These are phyloP conservation scores for Pseudomicrostroma phylloplanum DNA, from an alignment of 1,284 basidiomycete species.

Conservation along the genomic window DNA sequence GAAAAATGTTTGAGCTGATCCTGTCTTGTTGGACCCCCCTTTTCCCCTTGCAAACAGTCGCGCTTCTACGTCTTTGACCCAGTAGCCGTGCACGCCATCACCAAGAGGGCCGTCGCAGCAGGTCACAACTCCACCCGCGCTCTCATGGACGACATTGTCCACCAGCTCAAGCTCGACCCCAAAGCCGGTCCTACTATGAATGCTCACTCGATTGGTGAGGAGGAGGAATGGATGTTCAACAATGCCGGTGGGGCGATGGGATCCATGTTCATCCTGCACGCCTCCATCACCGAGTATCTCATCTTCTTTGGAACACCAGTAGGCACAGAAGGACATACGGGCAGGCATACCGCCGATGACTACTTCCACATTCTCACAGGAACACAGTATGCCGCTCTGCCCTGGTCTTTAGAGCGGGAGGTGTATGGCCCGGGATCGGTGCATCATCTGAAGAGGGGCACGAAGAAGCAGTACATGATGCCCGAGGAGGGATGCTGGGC, in stretches of 20 bases:
- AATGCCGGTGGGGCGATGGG: constrained; percentile 98
- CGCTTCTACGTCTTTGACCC: constrained; percentile 47
- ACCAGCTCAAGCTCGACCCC: constrained; percentile 31
- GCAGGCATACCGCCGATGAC: constrained; percentile 89
- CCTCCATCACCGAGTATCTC: constrained; percentile 74
- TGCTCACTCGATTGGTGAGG: constrained; percentile 30
- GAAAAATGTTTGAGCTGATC: no score
- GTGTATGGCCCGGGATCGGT: constrained; percentile 74
- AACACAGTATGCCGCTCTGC: constrained; percentile 81
- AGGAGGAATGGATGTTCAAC: constrained; percentile 87
- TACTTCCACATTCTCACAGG: constrained; percentile 94
- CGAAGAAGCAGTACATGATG: constrained; percentile 95
- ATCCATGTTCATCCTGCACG: constrained; percentile 93
- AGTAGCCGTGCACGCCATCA: constrained; percentile 29
- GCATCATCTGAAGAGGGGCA: constrained; percentile 73
- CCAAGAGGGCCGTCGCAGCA: constrained; percentile 26
- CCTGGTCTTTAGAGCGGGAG: constrained; percentile 76
- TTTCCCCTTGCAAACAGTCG: constrained; percentile 7
- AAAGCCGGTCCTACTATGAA: constrained; percentile 39
- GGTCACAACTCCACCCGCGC: constrained; percentile 36
- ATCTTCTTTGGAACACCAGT: constrained; percentile 89
- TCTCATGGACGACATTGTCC: constrained; percentile 44
- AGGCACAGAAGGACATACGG: constrained; percentile 92
- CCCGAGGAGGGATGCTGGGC: constrained; percentile 83
- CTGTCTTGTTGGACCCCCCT: no score